These are phyloP conservation scores for Capsicum chinense DNA, from an alignment of 257 asterid genomes.

Conservation along the genomic window DNA sequence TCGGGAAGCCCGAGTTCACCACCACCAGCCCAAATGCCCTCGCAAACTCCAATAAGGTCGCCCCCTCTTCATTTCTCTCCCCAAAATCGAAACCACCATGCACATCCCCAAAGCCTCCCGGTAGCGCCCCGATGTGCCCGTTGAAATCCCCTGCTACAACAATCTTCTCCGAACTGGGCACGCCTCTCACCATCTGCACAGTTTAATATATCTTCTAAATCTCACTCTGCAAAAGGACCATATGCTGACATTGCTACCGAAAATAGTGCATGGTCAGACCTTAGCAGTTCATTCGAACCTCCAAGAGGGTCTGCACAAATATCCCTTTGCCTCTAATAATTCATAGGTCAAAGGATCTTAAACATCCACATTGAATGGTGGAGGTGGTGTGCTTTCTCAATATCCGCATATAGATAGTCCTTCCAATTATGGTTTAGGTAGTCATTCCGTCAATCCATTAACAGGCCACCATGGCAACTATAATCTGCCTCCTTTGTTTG, in stretches of 20 bases:
- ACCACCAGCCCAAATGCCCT: too few relatives aligned
- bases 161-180: too few relatives aligned
- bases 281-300: conserved; percentile 13
- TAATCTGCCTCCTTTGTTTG: conserved; percentile 35
- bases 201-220: too few relatives aligned
- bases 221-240: conserved; percentile 14
- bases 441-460: conserved; percentile 40
- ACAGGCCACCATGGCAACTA: conserved; percentile 75
- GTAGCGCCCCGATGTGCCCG: too few relatives aligned
- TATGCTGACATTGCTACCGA: conserved; percentile 44
- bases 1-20: too few relatives aligned
- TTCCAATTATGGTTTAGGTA: conserved; percentile 49
- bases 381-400: conserved; percentile 55
- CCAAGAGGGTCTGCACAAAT: conserved; percentile 56
- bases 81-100: too few relatives aligned
- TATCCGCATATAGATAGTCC: conserved; percentile 76
- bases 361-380: conserved; percentile 51
- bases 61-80: too few relatives aligned
- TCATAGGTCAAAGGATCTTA: conserved; percentile 28
- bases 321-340: conserved; percentile 42
- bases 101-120: too few relatives aligned
- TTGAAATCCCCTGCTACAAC: too few relatives aligned
- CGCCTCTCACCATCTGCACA: too few relatives aligned
- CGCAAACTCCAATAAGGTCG: too few relatives aligned
- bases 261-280: conserved; percentile 42